A percentile compares a stretch with the other conserved stretches of the same genome.
Conservation (phyloP, 805 yeast species). For the Candida boleticola region DNA sequence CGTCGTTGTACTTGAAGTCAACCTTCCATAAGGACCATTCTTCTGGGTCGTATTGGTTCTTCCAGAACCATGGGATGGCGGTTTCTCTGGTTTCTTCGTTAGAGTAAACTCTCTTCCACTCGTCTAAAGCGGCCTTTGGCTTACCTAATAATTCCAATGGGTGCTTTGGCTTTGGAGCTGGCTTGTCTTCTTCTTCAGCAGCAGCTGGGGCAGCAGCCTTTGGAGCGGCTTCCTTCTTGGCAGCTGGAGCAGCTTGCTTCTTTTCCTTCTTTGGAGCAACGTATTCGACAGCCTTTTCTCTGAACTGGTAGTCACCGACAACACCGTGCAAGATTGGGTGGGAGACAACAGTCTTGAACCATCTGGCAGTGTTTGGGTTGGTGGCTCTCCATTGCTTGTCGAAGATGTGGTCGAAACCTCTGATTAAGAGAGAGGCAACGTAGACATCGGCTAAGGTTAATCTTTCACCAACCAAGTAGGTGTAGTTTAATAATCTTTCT, state of each 20-base stretch:
- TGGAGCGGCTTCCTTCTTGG: slow-evolving; percentile 30
- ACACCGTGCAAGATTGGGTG: slow-evolving; percentile 48
- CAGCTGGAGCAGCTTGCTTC: slow-evolving; percentile 44
- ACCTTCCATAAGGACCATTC: slow-evolving; percentile 97
- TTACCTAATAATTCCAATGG: slow-evolving; percentile 85
- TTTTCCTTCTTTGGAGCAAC: slow-evolving; percentile 77
- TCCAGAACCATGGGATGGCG: slow-evolving; percentile 98
- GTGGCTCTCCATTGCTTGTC: slow-evolving; percentile 63
- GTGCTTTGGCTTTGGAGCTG: slow-evolving; percentile 81
- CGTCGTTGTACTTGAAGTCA: slow-evolving; percentile 96
- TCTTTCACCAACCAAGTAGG: slow-evolving; percentile 69
- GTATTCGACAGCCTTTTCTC: slow-evolving; percentile 63
- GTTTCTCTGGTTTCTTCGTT: slow-evolving; percentile 94
- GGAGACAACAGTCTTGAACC: slow-evolving; percentile 59
- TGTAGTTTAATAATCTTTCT: slow-evolving; percentile 54
- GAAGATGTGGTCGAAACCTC: slow-evolving; percentile 58
- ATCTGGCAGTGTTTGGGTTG: slow-evolving; percentile 65
- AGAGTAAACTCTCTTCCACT: slow-evolving; percentile 95
- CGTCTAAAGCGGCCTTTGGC: slow-evolving; percentile 69
- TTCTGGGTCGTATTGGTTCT: slow-evolving; percentile 78
- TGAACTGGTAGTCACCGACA: slow-evolving; percentile 53
- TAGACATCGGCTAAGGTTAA: slow-evolving; percentile 57
- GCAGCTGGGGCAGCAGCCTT: slow-evolving; percentile 26
- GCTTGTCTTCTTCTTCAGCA: slow-evolving; percentile 41
- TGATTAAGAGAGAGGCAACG: slow-evolving; percentile 45